Percentiles rank a stretch among this genome's conserved stretches.
These are phyloP conservation scores for Aspergillus funiculosus DNA, from an alignment of 495 filamentous ascomycete species.

Conservation along the genomic window DNA sequence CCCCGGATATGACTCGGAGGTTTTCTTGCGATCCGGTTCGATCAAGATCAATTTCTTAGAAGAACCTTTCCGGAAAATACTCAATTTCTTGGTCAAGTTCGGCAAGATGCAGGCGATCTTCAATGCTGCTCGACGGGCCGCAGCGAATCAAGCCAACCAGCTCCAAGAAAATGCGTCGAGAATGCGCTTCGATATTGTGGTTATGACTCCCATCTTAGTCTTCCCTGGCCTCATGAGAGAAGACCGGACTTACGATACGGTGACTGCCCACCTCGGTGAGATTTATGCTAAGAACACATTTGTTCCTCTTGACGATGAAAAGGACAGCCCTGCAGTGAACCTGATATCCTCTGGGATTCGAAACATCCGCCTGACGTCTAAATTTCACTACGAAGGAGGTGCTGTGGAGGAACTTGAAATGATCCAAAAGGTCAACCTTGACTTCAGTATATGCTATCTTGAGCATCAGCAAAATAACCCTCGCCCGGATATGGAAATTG, in stretches of 20 bases:
- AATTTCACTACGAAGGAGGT: conserved; percentile 72
- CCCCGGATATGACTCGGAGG: conserved; percentile 91
- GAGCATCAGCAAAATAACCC: conserved; percentile 74
- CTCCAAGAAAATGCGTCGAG: conserved; percentile 83
- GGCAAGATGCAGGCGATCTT: conserved; percentile 99
- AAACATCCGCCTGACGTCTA: conserved; percentile 83
- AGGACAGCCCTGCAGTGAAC: conserved; percentile 70
- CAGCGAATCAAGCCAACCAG: conserved; percentile 89
- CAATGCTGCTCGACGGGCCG: conserved; percentile 91
- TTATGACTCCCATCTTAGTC: conserved; percentile 92
- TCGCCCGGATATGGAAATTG: conserved; percentile 85
- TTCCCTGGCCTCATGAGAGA: conserved; percentile 69
- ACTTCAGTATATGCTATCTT: conserved; percentile 82
- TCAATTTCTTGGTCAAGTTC: conserved; percentile 96
- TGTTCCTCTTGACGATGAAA: conserved; percentile 66
- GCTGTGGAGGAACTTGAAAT: conserved; percentile 83
- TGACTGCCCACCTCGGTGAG: conserved; percentile 92
- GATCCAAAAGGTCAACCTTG: conserved; percentile 92
- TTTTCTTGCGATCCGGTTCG: conserved; percentile 83
- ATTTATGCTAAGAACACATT: conserved; percentile 96
- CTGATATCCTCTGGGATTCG: conserved; percentile 86
- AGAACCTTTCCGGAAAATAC: conserved; percentile 96
- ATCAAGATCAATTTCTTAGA: conserved; percentile 95
- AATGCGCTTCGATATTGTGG: conserved; percentile 86
- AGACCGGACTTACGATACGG: conserved; percentile 64